phyloP scores from a whole-genome alignment of 148 eudicot species.

The Camellia sinensis region DNA sequence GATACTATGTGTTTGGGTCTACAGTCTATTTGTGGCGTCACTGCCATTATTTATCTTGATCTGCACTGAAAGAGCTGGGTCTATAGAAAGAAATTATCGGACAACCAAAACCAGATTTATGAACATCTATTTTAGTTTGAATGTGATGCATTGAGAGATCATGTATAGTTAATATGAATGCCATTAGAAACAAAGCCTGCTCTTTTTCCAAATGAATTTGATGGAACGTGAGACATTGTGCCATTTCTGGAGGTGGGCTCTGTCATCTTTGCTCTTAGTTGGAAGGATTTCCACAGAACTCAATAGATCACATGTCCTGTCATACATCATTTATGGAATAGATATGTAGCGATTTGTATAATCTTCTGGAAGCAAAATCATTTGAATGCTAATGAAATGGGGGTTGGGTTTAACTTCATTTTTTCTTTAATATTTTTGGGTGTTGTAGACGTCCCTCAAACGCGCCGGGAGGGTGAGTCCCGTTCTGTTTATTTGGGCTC shows the following conservation, averaged over 20 bases:
- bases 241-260: constrained; percentile 51
- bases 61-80: no score
- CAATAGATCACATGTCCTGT: not conserved
- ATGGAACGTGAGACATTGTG: constrained; percentile 78
- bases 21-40: no score
- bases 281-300: constrained; percentile 16
- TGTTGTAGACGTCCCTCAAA: no score
- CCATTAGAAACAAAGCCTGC: constrained; percentile 44
- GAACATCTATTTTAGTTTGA: constrained; percentile 7
- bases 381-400: not conserved
- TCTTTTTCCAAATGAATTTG: constrained; percentile 89
- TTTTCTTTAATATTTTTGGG: not conserved
- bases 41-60: no score
- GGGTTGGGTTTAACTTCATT: not conserved
- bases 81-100: no score
- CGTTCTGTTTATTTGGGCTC: no score
- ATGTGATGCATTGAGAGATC: constrained; percentile 13
- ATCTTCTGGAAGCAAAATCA: not conserved
- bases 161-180: constrained; percentile 10
- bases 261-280: constrained; percentile 33
- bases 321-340: not conserved
- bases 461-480: no score
- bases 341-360: not conserved
- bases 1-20: no score
- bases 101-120: not conserved